Evolutionary conservation across 192 early-diverging fungal species (phyloP).

Genomic region (Chytriomyces hyalinus): DNA sequence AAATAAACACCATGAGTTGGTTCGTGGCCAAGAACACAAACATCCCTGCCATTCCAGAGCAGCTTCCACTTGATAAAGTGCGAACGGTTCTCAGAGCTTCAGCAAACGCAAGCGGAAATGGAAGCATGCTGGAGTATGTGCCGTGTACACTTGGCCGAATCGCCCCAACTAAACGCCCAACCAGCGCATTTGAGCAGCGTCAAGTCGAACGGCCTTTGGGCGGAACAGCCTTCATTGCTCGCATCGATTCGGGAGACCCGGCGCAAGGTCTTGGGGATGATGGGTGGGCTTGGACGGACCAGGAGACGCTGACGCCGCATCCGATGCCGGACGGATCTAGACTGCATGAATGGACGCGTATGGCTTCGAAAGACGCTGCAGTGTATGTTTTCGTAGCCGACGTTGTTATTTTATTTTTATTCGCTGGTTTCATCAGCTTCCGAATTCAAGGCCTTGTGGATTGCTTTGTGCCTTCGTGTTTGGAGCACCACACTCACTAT

Average conservation of each 20-base stretch:
- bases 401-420: slow-evolving; percentile 3
- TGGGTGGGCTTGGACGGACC: slow-evolving; percentile 14
- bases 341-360: slow-evolving; percentile 25
- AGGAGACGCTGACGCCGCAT: slow-evolving; percentile 4
- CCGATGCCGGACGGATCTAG: slow-evolving; percentile 10
- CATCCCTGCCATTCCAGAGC: no score
- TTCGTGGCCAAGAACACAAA: no score
- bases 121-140: no score
- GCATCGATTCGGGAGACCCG: not conserved
- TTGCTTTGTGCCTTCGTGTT: not conserved
- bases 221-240: slow-evolving; percentile 8
- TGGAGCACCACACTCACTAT: no score
- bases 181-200: not conserved
- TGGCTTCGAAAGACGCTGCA: not conserved
- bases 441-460: no score
- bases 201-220: not conserved
- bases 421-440: no score
- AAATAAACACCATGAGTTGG: no score
- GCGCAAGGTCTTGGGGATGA: not conserved
- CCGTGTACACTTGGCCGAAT: no score
- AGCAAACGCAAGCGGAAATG: not conserved
- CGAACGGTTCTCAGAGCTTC: not conserved
- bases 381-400: not conserved
- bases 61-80: not conserved
- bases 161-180: not conserved